Conservation (phyloP, 495 filamentous ascomycete genomes). For the Daldinia vernicosa region DNA sequence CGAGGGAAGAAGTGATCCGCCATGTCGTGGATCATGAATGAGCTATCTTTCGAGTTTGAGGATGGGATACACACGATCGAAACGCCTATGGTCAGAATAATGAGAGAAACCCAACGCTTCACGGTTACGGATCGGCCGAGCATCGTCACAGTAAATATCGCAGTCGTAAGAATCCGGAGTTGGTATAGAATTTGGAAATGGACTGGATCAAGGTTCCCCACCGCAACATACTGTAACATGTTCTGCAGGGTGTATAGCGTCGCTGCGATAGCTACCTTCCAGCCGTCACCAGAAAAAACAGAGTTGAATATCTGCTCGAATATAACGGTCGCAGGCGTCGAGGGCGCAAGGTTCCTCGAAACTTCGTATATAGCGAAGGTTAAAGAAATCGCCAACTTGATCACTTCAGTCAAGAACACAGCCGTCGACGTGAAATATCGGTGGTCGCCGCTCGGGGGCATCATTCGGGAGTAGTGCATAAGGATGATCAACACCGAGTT, state of each 20-base stretch:
- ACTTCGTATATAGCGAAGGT: slow-evolving; percentile 90
- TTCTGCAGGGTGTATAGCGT: slow-evolving; percentile 90
- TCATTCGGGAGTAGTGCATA: slow-evolving; percentile 91
- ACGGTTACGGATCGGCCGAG: slow-evolving; percentile 72
- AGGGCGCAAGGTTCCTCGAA: slow-evolving; percentile 74
- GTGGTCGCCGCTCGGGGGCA: slow-evolving; percentile 81
- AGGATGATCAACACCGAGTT: slow-evolving; percentile 83
- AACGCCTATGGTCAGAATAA: slow-evolving; percentile 84
- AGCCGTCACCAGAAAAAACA: slow-evolving; percentile 91
- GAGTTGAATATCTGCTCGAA: slow-evolving; percentile 80
- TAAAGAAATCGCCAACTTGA: slow-evolving; percentile 86
- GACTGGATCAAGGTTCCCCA: slow-evolving; percentile 89
- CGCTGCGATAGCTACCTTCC: slow-evolving; percentile 94
- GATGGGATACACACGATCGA: slow-evolving; percentile 85
- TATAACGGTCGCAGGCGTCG: slow-evolving; percentile 79
- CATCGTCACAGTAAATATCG: slow-evolving; percentile 84
- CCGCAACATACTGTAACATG: slow-evolving; percentile 87
- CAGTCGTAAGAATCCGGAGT: slow-evolving; percentile 89
- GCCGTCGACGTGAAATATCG: slow-evolving; percentile 94
- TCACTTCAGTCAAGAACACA: slow-evolving; percentile 90
- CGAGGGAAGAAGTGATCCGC: slow-evolving; percentile 74
- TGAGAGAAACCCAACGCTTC: slow-evolving; percentile 79
- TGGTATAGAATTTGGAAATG: slow-evolving; percentile 94
- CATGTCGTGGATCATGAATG: slow-evolving; percentile 62
- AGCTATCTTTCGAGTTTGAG: slow-evolving; percentile 54